Conservation (phyloP, 805 yeast species). For the Ogataea chonburiensis region DNA sequence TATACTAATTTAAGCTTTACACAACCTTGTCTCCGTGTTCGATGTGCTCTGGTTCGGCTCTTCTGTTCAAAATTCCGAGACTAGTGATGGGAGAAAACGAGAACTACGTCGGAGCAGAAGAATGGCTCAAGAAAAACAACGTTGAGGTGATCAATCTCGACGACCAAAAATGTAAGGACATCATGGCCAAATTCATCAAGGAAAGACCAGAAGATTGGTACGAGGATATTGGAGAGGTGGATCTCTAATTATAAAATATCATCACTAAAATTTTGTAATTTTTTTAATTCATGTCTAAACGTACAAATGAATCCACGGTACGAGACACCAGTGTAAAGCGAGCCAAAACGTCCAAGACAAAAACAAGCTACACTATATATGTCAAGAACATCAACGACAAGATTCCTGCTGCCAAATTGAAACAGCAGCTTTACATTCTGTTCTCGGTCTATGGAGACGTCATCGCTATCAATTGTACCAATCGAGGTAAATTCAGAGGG, state of each 20-base stretch:
- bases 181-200: slow-evolving; percentile 76
- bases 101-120: slow-evolving; percentile 83
- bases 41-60: slow-evolving; percentile 94
- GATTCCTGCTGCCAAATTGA: slow-evolving; percentile 42
- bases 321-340: slow-evolving; percentile 3
- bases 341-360: slow-evolving; percentile 2
- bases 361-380: slow-evolving; percentile 48
- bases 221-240: slow-evolving; percentile 67
- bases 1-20: slow-evolving; percentile 49
- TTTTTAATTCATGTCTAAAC: slow-evolving; percentile 9
- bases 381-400: slow-evolving; percentile 59
- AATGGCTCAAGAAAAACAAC: slow-evolving; percentile 62
- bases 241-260: slow-evolving; percentile 1
- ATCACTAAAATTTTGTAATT: not conserved
- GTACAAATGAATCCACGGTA: slow-evolving; percentile 1
- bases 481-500: slow-evolving; percentile 51
- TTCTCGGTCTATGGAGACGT: slow-evolving; percentile 69
- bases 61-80: slow-evolving; percentile 83
- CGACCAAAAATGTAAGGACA: slow-evolving; percentile 57
- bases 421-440: slow-evolving; percentile 54
- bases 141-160: slow-evolving; percentile 67
- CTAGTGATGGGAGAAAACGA: slow-evolving; percentile 88
- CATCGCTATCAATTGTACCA: slow-evolving; percentile 44
- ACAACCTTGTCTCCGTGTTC: slow-evolving; percentile 91
- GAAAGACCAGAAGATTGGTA: slow-evolving; percentile 79